Base-by-base conservation (phyloP, 768 basidiomycete genomes). In the Cubamyces lactineus region DNA sequence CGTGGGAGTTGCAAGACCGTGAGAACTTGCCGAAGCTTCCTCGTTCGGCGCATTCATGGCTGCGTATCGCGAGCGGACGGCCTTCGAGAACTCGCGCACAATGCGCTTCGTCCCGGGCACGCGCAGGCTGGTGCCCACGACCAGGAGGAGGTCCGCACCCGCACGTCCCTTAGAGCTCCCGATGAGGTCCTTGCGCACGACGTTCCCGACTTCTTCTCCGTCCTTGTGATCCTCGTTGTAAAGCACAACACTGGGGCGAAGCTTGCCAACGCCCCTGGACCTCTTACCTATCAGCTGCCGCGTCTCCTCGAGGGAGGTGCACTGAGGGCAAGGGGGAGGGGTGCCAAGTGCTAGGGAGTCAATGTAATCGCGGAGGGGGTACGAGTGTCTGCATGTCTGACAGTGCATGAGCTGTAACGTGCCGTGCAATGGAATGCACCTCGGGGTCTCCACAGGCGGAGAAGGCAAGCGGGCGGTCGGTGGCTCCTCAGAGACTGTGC, bases 31-130 rank as follows among this genome's bases (percentile, higher is more conserved):
- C 51, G 71, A 69, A 3, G 74, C 71, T 5, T 75, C 75, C 49
- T 73, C 76, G 47, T 73, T 50, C 4, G 64, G 58, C 59, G 61
- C 72, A 55, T 58, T 63, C 43, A 78, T 65, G 19, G 71, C 66
- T 15, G 74, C 67, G 2, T 78, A 76, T 45, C 86, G 80, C 8
- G 83, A 79, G 46, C 80, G 83, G 23, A 92, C 85, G 19, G 89
- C 88, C 74, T 91, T 92, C 24, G 88, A 84, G 74, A 91, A 92
- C 74, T 96, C 93, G 59, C 91, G 84, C 23, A 96, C 92, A 76
- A 96, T 92, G 66, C 91, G 81, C 75, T 94, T 96, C 48, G 94
- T 95, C 19, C 95, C 95, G 9, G 92, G 94, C 16, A 97, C 90
- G 64, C 87, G 82, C 61, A 97, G 76, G 73, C 90, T 94, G 58